A percentile compares a stretch with the other conserved stretches of the same genome.
Evolutionary conservation across 192 early-diverging fungal species (phyloP).

Genomic region (Backusella macrospora): DNA sequence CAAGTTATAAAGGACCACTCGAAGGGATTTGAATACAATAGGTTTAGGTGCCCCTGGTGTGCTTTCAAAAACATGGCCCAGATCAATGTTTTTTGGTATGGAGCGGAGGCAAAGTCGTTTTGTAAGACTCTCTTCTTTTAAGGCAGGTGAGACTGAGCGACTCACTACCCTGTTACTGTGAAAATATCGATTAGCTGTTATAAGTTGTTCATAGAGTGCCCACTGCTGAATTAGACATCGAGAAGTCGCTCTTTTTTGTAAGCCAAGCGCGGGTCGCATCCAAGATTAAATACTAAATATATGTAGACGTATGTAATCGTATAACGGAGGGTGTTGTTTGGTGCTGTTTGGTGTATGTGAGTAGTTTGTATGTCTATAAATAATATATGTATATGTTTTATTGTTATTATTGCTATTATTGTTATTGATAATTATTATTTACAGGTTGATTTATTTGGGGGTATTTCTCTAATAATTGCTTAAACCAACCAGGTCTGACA

Average conservation of each 20-base stretch:
- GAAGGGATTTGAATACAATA: constrained; percentile 31
- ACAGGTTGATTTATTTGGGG: not conserved
- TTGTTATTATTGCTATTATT: not conserved
- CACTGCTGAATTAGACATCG: constrained; percentile 3
- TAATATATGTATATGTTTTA: not conserved
- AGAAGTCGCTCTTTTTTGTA: constrained; percentile 14
- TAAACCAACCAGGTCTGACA: constrained; percentile 7
- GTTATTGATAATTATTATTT: not conserved
- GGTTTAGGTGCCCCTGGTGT: not conserved
- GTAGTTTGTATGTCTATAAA: not conserved
- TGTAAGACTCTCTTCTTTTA: not conserved
- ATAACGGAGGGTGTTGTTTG: not conserved
- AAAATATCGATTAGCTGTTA: not conserved
- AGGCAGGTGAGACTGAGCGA: not conserved
- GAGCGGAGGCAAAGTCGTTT: not conserved
- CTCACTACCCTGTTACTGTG: not conserved
- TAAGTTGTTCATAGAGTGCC: constrained; percentile 11
- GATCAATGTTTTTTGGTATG: not conserved
- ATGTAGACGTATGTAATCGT: not conserved
- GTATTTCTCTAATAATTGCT: not conserved
- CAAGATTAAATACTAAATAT: not conserved
- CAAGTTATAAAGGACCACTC: constrained; percentile 26
- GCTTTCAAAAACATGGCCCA: not conserved
- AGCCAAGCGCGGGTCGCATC: constrained; percentile 6
- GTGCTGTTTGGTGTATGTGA: not conserved